phyloP scores from a whole-genome alignment of 805 yeast genomes.

The Candida insectalens region DNA sequence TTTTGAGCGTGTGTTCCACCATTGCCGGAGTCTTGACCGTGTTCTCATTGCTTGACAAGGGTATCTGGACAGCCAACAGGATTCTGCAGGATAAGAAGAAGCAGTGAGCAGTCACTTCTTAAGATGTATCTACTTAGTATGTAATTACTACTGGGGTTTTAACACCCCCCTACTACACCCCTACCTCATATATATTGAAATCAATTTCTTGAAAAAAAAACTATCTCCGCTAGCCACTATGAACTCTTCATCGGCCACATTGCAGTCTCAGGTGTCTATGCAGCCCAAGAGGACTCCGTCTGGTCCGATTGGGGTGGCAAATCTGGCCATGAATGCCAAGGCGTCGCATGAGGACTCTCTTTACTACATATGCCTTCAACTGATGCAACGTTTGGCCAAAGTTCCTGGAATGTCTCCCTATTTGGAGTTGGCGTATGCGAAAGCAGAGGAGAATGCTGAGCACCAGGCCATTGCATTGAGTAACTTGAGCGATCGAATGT shows the following conservation, averaged over 20 bases:
- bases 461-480: slow-evolving; percentile 46
- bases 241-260: slow-evolving; percentile 13
- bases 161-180: too few relatives aligned
- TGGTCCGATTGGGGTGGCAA: slow-evolving; percentile 36
- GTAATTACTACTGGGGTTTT: too few relatives aligned
- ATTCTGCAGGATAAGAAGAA: slow-evolving; percentile 63
- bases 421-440: slow-evolving; percentile 49
- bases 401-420: slow-evolving; percentile 65
- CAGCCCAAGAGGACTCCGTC: slow-evolving; percentile 27
- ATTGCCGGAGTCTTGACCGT: slow-evolving; percentile 91
- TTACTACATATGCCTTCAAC: slow-evolving; percentile 51
- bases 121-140: too few relatives aligned
- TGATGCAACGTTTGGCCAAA: slow-evolving; percentile 44
- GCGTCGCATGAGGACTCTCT: slow-evolving; percentile 59
- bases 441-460: slow-evolving; percentile 63
- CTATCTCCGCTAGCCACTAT: not conserved
- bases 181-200: too few relatives aligned
- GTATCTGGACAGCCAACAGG: slow-evolving; percentile 83
- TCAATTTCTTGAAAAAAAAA: too few relatives aligned
- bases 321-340: slow-evolving; percentile 49
- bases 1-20: slow-evolving; percentile 76
- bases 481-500: slow-evolving; percentile 1
- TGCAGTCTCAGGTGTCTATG: slow-evolving; percentile 12
- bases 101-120: slow-evolving; percentile 7
- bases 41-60: slow-evolving; percentile 80